Percentiles rank a stretch among this genome's conserved stretches.
Evolutionary conservation across 768 basidiomycete genomes (phyloP).

Genomic region (Kwoniella dendrophila): DNA sequence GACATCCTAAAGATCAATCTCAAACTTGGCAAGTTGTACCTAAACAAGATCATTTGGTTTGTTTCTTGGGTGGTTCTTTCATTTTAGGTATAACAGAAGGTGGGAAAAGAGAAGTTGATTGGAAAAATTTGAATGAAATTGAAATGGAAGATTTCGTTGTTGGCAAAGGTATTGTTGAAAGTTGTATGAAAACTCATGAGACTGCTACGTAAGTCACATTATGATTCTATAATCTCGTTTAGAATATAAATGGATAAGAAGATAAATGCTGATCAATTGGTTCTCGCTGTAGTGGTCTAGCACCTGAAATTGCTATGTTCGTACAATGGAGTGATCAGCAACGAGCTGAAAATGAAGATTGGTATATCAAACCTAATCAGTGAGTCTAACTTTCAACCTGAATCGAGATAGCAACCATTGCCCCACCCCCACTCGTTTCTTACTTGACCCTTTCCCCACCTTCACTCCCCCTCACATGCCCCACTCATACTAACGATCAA

Average conservation of each 20-base stretch:
- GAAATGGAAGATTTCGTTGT: conserved; percentile 79
- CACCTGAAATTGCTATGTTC: conserved; percentile 89
- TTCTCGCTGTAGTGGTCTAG: conserved; percentile 65
- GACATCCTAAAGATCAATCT: conserved; percentile 35
- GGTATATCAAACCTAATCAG: conserved; percentile 75
- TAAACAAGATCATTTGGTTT: conserved; percentile 94
- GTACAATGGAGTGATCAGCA: conserved; percentile 59
- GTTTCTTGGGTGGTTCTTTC: conserved; percentile 89
- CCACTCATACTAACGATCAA: neutral
- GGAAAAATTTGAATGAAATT: conserved; percentile 64
- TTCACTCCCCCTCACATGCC: neutral
- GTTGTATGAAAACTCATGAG: conserved; percentile 72
- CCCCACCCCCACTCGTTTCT: neutral
- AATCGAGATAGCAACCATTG: too few species aligned
- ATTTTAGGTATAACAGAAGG: conserved; percentile 78
- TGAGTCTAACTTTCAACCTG: conserved; percentile 33
- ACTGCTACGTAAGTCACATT: conserved; percentile 70
- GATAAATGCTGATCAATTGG: neutral
- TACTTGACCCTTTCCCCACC: neutral
- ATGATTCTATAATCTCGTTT: neutral
- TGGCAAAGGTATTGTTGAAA: conserved; percentile 78
- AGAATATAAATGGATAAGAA: neutral
- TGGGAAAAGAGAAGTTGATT: conserved; percentile 43
- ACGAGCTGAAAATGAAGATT: conserved; percentile 64
- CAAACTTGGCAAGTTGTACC: conserved; percentile 70